These are phyloP conservation scores for Jatropha curcas DNA, from an alignment of 345 rosid genomes.

Conservation along the genomic window DNA sequence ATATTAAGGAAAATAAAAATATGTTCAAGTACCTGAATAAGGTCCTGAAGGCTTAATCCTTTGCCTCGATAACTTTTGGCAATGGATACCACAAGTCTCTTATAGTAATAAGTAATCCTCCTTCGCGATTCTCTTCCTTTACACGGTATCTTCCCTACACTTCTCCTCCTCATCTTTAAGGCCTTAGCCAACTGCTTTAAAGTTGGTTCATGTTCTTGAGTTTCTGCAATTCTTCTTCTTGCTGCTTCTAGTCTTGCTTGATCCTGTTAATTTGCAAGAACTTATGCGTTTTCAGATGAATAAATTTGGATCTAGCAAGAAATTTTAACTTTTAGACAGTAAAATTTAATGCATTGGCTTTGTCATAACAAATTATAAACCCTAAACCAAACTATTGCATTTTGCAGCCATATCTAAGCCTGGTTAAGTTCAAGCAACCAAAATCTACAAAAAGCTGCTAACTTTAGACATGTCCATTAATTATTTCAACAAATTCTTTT, in stretches of 20 bases:
- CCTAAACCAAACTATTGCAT: too few relatives aligned
- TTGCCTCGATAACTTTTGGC: conserved; percentile 53
- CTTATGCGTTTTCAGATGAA: neutral
- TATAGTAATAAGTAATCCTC: conserved; percentile 43
- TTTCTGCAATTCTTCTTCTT: conserved; percentile 34
- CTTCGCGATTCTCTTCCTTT: conserved; percentile 49
- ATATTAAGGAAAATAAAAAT: neutral
- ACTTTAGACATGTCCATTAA: too few relatives aligned
- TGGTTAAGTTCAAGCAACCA: too few relatives aligned
- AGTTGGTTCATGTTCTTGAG: conserved; percentile 30
- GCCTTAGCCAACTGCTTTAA: conserved; percentile 31
- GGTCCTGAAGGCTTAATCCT: conserved; percentile 54
- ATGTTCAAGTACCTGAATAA: conserved; percentile 43
- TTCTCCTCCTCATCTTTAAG: conserved; percentile 28
- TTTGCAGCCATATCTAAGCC: too few relatives aligned
- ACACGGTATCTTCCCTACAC: conserved; percentile 39
- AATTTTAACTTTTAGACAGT: too few relatives aligned
- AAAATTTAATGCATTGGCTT: too few relatives aligned
- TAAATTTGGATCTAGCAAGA: neutral
- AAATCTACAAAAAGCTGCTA: too few relatives aligned
- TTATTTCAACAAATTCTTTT: too few relatives aligned
- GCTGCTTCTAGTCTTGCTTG: conserved; percentile 48
- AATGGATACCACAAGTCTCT: conserved; percentile 51
- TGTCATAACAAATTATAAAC: too few relatives aligned
- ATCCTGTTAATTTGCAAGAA: conserved; percentile 38